phyloP scores from a whole-genome alignment of 495 filamentous ascomycete genomes.

The Penicillium herquei region DNA sequence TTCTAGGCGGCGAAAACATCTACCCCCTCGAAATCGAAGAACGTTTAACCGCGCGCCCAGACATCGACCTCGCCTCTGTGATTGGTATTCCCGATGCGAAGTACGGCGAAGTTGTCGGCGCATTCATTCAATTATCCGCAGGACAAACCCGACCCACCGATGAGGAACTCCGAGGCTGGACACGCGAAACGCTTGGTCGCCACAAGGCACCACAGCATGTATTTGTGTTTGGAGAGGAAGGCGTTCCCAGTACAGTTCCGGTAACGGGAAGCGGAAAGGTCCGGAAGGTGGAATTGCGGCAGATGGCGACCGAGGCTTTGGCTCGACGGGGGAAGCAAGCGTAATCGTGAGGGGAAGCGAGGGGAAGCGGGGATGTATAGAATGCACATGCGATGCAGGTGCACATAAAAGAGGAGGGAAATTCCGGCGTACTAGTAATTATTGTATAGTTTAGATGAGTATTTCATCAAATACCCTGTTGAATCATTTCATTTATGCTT shows the following conservation, averaged over 20 bases:
- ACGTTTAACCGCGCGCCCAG: slow-evolving; percentile 56
- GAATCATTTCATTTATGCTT: too few relatives aligned
- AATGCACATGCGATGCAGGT: neutral
- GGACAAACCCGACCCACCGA: slow-evolving; percentile 35
- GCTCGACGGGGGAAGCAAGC: slow-evolving; percentile 13
- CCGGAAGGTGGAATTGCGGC: slow-evolving; percentile 63
- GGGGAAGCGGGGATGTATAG: neutral
- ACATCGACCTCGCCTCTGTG: slow-evolving; percentile 56
- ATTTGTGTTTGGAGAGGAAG: slow-evolving; percentile 63
- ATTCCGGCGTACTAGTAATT: too few relatives aligned
- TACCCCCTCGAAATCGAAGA: slow-evolving; percentile 73
- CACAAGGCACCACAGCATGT: slow-evolving; percentile 67
- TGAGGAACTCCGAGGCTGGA: slow-evolving; percentile 58
- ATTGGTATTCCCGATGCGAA: slow-evolving; percentile 60
- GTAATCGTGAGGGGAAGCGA: neutral
- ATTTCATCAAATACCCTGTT: neutral
- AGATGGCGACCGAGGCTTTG: slow-evolving; percentile 52
- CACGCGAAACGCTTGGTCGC: slow-evolving; percentile 56
- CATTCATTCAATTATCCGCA: slow-evolving; percentile 49
- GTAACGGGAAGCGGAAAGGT: slow-evolving; percentile 73
- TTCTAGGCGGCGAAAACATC: slow-evolving; percentile 70
- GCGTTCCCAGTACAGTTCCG: slow-evolving; percentile 54
- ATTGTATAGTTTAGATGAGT: neutral
- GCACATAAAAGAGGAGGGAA: neutral
- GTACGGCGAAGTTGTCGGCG: slow-evolving; percentile 67